Evolutionary conservation across 2,329 filamentous ascomycete species (phyloP), one percentile per base, ranked within the genome.

Genomic region (Hypoxylon sp.): DNA sequence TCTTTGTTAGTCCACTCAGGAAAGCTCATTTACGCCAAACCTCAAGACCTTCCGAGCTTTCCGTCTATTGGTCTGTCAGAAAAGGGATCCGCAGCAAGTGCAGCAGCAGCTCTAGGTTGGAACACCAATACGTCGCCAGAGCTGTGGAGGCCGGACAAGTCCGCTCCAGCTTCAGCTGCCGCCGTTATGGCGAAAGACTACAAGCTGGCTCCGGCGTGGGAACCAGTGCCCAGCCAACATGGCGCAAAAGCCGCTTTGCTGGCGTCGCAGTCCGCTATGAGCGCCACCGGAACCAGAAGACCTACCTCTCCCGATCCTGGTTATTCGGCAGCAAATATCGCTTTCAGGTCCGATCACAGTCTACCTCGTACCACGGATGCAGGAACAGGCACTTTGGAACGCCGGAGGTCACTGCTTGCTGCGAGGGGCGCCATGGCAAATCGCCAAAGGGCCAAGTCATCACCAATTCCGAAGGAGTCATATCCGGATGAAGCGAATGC

Each of bases 201-300:
- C 63, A 77, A 74, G 60, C 68, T 75, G 59, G 69, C 74, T 11
- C 66, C 90, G 2, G 64, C 85, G 6, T 91, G 89, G 88, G 85
- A 91, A 69, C 88, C 89, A 7, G 83, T 89, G 63, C 81, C 86
- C 60, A 91, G 87, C 75, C 82, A 87, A 11, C 87, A 90, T 53
- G 91, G 91, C 36, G 89, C 91, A 55, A 93, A 91, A 76, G 93
- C 93, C 51, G 93, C 93, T 3, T 76, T 93, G 9, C 81, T 92
- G 25, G 92, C 93, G 75, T 85, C 79, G 69, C 84, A 79, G 73
- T 83, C 86, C 60, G 84, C 84, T 52, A 82, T 74, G 55, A 86
- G 84, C 74, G 25, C 46, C 34, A 77, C 85, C 55, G 82, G 85
- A 65, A 78, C 85, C 17, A 87, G 83, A 84, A 81, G 80, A 59